Conservation (phyloP, 768 basidiomycete genomes). For the Hysterangium stoloniferum region DNA sequence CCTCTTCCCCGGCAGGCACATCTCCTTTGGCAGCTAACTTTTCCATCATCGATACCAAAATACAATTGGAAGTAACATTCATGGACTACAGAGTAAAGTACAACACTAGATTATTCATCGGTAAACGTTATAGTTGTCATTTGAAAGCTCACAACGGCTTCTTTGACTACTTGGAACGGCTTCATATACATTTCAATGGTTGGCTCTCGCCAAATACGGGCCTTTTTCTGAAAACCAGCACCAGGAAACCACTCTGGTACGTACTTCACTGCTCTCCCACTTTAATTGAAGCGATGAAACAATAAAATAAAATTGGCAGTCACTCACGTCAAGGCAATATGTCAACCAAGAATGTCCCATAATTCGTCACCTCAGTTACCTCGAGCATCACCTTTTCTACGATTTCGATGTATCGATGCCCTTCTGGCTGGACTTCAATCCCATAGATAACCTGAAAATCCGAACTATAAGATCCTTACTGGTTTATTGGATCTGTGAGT, state of each 20-base stretch:
- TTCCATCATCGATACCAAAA: slow-evolving; percentile 6
- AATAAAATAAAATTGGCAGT: background rate
- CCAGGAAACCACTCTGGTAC: slow-evolving; percentile 5
- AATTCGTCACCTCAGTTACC: background rate
- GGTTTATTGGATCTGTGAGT: background rate
- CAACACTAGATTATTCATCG: no score
- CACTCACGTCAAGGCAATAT: background rate
- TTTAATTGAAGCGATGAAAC: background rate
- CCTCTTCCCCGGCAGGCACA: slow-evolving; percentile 21
- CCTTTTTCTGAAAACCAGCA: background rate
- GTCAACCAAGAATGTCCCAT: slow-evolving; percentile 4
- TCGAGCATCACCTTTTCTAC: background rate
- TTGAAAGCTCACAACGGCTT: no score
- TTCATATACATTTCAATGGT: no score
- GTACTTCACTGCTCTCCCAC: background rate
- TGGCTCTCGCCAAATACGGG: background rate
- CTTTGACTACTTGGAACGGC: no score
- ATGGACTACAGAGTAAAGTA: no score
- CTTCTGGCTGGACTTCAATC: background rate
- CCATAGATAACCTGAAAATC: background rate
- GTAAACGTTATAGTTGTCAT: no score
- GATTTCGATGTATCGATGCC: background rate
- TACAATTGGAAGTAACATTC: background rate
- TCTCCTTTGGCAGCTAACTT: background rate
- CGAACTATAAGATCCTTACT: background rate